Conservation (phyloP, 176 grass and related monocot species). For the Metroxylon sagu region DNA sequence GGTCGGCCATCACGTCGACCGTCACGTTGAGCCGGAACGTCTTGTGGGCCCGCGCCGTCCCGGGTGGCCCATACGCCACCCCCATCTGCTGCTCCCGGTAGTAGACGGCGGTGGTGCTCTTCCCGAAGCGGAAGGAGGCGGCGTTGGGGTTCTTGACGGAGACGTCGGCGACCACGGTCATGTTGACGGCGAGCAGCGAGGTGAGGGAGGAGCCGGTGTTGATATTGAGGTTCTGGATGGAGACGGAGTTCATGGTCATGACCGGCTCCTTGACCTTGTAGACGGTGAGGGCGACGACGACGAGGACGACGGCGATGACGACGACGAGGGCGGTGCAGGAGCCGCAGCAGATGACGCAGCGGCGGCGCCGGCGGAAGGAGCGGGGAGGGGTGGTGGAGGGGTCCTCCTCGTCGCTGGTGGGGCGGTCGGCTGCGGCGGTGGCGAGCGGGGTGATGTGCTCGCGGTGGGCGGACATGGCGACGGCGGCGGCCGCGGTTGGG, state of each 20-base stretch:
- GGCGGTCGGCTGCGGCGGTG: too few relatives aligned
- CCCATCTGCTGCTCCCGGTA: slow-evolving; percentile 41
- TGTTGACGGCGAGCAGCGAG: background rate
- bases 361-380: slow-evolving; percentile 11
- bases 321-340: background rate
- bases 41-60: slow-evolving; percentile 32
- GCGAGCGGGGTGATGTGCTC: too few relatives aligned
- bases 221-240: slow-evolving; percentile 21
- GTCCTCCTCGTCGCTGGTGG: too few relatives aligned
- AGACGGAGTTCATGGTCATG: slow-evolving; percentile 63
- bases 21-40: slow-evolving; percentile 50
- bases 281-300: slow-evolving; percentile 29
- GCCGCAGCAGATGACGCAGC: slow-evolving; percentile 14
- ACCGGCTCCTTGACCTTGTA: slow-evolving; percentile 60
- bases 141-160: slow-evolving; percentile 84
- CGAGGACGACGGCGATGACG: background rate
- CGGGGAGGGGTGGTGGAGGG: background rate
- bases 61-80: slow-evolving; percentile 24
- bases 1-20: slow-evolving; percentile 36
- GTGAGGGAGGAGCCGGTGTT: background rate
- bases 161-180: slow-evolving; percentile 49
- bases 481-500: too few relatives aligned
- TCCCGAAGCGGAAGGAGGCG: slow-evolving; percentile 34
- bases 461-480: too few relatives aligned
- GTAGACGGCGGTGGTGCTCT: slow-evolving; percentile 44